Base-by-base conservation (phyloP, 148 eudicot genomes). In the Bassia scoparia region DNA sequence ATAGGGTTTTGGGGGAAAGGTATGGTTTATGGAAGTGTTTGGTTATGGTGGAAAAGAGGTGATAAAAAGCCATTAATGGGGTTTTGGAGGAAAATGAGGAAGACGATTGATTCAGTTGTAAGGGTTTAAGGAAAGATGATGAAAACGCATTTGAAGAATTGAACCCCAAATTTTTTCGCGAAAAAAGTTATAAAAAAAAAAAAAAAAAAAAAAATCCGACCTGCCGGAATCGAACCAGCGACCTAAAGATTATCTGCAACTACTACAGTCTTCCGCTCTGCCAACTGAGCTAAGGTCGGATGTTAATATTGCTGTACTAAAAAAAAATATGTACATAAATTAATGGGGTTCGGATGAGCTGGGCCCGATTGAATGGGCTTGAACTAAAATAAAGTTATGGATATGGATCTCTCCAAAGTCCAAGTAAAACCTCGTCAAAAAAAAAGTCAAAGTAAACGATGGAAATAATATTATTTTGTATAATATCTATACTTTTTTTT, bases 191-290 rank as follows among this genome's bases (percentile, higher is more conserved):
- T 35, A 14, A 16, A 20, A 30, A 68, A 46, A n/a, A 76, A 14
- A 63, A 8, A 27, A 34, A n/a, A 17, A 27, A 49, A 79, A 62
- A 71, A 55, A 6, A 14, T 86, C 89, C 87, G 89, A 86, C 91
- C 89, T 84, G 81, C 88, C 87, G 86, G 91, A 89, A 81, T 89
- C 88, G 87, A 87, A 87, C 95, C 89, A 86, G 88, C 81, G 89
- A 89, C 95, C 91, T 89, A 89, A 86, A 88, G 89, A 89, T 89
- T 53, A 50, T 27, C 80, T 62, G 80, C 70, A 26, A 69, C 82
- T 21, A 85, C 88, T 85, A 85, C 86, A 82, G 88, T 85, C 88
- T 78, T 82, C 86, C 88, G 86, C 86, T 82, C 88, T 82, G 73
- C 88, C 88, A 82, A 80, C 85, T 85, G 88, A 85, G 88, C 85